Base-by-base conservation (phyloP, 2,329 filamentous ascomycete species). In the Aspergillus texensis region DNA sequence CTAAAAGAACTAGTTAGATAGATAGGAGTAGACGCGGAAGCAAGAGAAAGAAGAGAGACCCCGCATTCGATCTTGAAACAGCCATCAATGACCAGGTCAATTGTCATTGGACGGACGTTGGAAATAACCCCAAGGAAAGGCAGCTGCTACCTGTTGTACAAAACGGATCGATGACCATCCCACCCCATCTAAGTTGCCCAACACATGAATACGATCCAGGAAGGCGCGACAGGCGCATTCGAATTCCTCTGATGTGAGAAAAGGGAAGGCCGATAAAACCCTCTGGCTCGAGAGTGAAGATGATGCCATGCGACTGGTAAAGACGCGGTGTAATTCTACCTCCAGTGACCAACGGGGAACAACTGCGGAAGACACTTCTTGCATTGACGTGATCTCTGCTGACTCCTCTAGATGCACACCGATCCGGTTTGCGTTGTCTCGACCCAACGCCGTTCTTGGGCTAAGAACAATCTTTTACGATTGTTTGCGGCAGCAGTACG, bases 141-240 rank as follows among this genome's bases (percentile, higher is more conserved):
- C 63, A 62, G 58, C 56, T 63, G 57, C 55, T 71, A 77, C 73
- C 74, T 74, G 66, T 66, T 66, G 67, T 70, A 74, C 64, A 54
- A 75, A 68, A 68, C 69, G 70, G 65, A 72, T 67, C 14, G 72
- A 71, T 11, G 66, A 70, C 75, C 83, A 85, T 57, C 83, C 78
- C 60, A 62, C 89, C n/a, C 32, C 11, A 78, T 70, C 84, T 86
- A 88, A 62, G 80, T 79, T 65, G 78, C 80, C 61, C 86, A 83
- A 43, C 85, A 70, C 8, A 82, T 80, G 2, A 86, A 88, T 3
- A 89, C 79, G 39, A 67, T 70, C 62, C 59, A 68, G 61, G 79
- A 87, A 60, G 84, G 87, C 72, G 82, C 89, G 85, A 75, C 90
- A 92, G 60, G 84, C 86, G 71, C 87, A 83, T 59, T 85, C 78